Percentiles rank a stretch among this genome's conserved stretches.
phyloP scores from a whole-genome alignment of 2,329 filamentous ascomycete genomes.

The Botrytis porri region DNA sequence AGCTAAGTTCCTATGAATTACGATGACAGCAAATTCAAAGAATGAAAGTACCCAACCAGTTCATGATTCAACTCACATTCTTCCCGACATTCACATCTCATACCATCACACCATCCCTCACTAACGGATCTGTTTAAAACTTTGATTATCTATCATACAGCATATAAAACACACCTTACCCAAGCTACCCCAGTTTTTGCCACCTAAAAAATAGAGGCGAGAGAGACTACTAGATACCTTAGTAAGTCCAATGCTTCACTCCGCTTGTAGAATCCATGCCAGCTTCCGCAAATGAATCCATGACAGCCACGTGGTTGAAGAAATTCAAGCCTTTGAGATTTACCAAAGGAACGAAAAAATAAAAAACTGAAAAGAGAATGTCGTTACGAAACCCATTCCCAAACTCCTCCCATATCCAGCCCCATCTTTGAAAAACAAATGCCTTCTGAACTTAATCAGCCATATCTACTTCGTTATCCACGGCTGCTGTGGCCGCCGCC shows the following conservation, averaged over 20 bases:
- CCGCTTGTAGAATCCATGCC: not conserved
- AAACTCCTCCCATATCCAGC: constrained; percentile 6
- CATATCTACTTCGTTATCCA: constrained; percentile 20
- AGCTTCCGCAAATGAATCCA: constrained; percentile 2
- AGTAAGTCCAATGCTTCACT: constrained; percentile 2
- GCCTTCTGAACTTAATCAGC: constrained; percentile 7
- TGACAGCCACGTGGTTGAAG: not conserved
- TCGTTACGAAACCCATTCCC: constrained; percentile 2
- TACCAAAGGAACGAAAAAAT: not conserved
- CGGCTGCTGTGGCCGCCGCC: not conserved
- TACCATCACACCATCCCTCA: not conserved
- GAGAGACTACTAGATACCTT: not conserved
- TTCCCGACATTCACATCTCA: not conserved
- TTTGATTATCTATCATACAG: constrained; percentile 15
- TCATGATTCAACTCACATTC: not conserved
- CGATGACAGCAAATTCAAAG: not conserved
- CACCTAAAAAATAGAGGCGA: not conserved
- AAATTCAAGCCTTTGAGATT: constrained; percentile 6
- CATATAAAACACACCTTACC: constrained; percentile 1
- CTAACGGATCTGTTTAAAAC: not conserved
- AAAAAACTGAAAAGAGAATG: constrained; percentile 6
- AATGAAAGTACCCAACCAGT: not conserved
- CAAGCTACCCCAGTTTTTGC: constrained; percentile 2
- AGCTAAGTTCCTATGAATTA: not conserved
- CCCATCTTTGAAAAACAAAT: not conserved